Evolutionary conservation across 1,284 basidiomycete species (phyloP).

Genomic region (Lignosus rhinocerotis): DNA sequence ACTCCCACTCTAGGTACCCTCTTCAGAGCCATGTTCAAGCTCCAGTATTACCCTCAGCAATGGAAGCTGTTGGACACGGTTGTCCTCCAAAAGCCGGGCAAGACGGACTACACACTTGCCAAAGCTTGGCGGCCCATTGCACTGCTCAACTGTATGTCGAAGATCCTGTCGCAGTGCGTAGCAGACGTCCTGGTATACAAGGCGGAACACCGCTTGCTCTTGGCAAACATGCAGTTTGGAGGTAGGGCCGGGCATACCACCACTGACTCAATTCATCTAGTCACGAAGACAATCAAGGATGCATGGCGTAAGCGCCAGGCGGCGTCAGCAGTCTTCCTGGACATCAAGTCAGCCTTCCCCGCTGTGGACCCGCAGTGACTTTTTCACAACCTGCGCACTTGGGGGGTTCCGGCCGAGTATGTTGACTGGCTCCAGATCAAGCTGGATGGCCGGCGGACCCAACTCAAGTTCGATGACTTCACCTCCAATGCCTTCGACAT

Average conservation of each 20-base stretch:
- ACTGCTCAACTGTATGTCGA: constrained; percentile 38
- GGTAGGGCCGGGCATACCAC: constrained; percentile 37
- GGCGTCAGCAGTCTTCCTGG: constrained; percentile 36
- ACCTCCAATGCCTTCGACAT: constrained; percentile 26
- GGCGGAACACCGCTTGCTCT: constrained; percentile 22
- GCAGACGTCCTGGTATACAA: constrained; percentile 27
- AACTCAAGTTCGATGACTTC: constrained; percentile 34
- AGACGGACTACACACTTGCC: constrained; percentile 34
- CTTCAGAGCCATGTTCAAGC: constrained; percentile 31
- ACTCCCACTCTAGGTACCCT: constrained; percentile 30
- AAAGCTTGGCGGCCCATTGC: constrained; percentile 43
- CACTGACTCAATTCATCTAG: constrained; percentile 37
- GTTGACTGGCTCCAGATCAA: constrained; percentile 26
- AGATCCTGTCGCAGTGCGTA: constrained; percentile 33
- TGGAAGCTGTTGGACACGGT: constrained; percentile 37
- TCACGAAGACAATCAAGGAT: constrained; percentile 34
- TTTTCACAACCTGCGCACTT: constrained; percentile 32
- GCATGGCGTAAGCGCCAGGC: constrained; percentile 37
- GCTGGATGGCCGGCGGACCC: constrained; percentile 27
- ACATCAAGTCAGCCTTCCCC: constrained; percentile 43
- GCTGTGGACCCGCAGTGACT: constrained; percentile 33
- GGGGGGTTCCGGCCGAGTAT: constrained; percentile 30
- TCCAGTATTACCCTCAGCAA: constrained; percentile 30
- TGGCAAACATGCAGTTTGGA: constrained; percentile 36
- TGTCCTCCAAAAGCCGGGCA: constrained; percentile 43